Evolutionary conservation across 1,284 basidiomycete genomes (phyloP), one percentile per base, ranked within the genome.

Genomic region (Moniliophthora roreri): DNA sequence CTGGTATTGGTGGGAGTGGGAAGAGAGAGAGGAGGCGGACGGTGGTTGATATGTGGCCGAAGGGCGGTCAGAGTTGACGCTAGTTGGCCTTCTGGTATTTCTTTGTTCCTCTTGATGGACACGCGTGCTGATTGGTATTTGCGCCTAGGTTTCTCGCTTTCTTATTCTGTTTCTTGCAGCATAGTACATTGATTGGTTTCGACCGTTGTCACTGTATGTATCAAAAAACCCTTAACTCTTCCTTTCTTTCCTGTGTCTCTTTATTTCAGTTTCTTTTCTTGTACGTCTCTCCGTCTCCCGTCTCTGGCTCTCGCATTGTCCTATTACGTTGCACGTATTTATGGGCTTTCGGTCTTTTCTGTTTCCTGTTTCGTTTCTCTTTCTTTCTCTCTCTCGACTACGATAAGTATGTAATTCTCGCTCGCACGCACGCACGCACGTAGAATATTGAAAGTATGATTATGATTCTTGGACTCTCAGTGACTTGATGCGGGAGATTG

Each of bases 11-110:
- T 55, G 59, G 60, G 34, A 63, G 58, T 34, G 61, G 59, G 52
- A 70, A 66, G 56, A 45, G 67, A 57, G 73, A 76, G 58, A 61
- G 74, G 53, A 67, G 75, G 60, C 66, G 73, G 61, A 75, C 73
- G 1, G 70, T 77, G 23, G 74, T 74, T 18, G 75, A 77, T 60
- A 71, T 77, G 47, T 77, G 73, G 78, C 73, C 75, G 60, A 41
- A 57, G 55, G 60, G 37, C 57, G 54, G 34, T 15, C 20, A 35
- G 13, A 26, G 47, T 18, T 47, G 36, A 48, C 44, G 15, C 6
- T 39, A 48, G 45, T 18, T 32, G 23, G 32, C 15, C 28, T 20
- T 53, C 16, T 40, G 13, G 10, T 21, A 24, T 15, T 50, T n/a
- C 48, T 53, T 34, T 16, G 47, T 28, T 7, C 40, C 34, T 15